Percentiles rank a stretch among this genome's conserved stretches.
These are phyloP conservation scores for Amaranthus palmeri DNA, from an alignment of 148 eudicot species.

Conservation along the genomic window DNA sequence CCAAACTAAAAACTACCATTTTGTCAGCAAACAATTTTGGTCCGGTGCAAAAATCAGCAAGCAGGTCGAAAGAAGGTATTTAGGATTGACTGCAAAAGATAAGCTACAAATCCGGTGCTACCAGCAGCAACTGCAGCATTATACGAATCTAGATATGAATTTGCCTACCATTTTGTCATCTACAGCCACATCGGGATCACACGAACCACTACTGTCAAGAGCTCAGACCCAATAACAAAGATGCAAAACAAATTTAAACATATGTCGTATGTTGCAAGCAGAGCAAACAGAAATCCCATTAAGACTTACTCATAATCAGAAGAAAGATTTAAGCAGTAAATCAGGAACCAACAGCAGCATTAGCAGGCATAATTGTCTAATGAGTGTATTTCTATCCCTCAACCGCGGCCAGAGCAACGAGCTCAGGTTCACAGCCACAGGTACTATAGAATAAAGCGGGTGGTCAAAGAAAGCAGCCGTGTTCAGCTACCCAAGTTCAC, in stretches of 20 bases:
- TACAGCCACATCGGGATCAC: constrained; percentile 16
- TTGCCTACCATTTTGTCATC: constrained; percentile 19
- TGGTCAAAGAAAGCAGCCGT: constrained; percentile 18
- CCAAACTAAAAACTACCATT: no score
- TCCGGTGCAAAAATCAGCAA: constrained; percentile 16
- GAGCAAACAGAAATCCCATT: constrained; percentile 13
- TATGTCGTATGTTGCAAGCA: constrained; percentile 2
- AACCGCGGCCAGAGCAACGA: constrained; percentile 22
- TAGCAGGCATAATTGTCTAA: constrained; percentile 20
- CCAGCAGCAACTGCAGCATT: constrained; percentile 27
- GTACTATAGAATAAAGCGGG: constrained; percentile 18
- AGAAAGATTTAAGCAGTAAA: constrained; percentile 15
- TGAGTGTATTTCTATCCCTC: constrained; percentile 10
- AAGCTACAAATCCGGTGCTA: constrained; percentile 17
- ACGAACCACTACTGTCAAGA: constrained; percentile 34
- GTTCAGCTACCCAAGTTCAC: constrained; percentile 23
- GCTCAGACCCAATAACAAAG: constrained; percentile 25
- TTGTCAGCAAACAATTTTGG: no score
- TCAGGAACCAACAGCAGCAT: constrained; percentile 25
- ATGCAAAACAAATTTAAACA: not conserved
- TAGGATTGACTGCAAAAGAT: constrained; percentile 16
- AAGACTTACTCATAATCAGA: constrained; percentile 26
- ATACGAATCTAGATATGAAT: constrained; percentile 15
- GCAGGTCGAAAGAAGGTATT: constrained; percentile 5
- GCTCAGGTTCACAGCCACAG: constrained; percentile 32